Evolutionary conservation across 139 green algal species (phyloP).

Genomic region (Ostreobium quekettii): DNA sequence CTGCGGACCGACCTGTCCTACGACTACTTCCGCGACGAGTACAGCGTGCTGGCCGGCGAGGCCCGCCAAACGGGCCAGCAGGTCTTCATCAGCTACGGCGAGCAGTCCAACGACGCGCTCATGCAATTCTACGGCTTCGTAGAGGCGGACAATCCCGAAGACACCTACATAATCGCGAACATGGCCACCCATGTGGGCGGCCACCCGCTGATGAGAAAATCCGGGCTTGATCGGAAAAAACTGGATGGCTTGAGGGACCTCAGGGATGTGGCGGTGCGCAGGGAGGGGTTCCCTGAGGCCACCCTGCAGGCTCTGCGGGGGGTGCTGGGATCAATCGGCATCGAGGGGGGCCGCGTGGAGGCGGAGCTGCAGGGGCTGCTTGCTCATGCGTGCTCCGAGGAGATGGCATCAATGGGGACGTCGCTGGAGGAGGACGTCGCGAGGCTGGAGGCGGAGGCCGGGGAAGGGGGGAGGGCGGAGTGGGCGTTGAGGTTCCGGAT

Average conservation of each 20-base stretch:
- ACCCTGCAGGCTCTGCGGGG: neutral
- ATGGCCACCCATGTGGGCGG: constrained; percentile 14
- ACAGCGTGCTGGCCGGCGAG: constrained; percentile 26
- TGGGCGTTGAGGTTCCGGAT: constrained; percentile 12
- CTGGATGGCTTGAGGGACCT: neutral
- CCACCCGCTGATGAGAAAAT: neutral
- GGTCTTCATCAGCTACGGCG: constrained; percentile 51
- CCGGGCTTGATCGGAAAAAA: neutral
- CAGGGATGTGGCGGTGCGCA: neutral
- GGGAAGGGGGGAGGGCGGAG: neutral
- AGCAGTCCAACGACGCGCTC: constrained; percentile 48
- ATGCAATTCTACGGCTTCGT: constrained; percentile 43
- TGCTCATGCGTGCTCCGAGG: constrained; percentile 25
- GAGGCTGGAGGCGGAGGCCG: neutral
- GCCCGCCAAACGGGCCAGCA: constrained; percentile 32
- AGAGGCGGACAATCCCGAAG: constrained; percentile 37
- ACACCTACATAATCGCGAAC: constrained; percentile 38
- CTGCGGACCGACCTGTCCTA: constrained; percentile 42
- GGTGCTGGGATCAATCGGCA: neutral
- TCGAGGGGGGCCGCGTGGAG: constrained; percentile 15
- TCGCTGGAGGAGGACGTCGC: constrained; percentile 20
- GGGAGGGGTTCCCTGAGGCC: neutral
- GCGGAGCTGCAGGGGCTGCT: constrained; percentile 25
- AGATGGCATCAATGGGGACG: constrained; percentile 26
- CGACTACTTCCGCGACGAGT: constrained; percentile 51